A percentile compares a stretch with the other conserved stretches of the same genome.
Conservation (phyloP, 257 asterid genomes). For the Solanum arcanum region DNA sequence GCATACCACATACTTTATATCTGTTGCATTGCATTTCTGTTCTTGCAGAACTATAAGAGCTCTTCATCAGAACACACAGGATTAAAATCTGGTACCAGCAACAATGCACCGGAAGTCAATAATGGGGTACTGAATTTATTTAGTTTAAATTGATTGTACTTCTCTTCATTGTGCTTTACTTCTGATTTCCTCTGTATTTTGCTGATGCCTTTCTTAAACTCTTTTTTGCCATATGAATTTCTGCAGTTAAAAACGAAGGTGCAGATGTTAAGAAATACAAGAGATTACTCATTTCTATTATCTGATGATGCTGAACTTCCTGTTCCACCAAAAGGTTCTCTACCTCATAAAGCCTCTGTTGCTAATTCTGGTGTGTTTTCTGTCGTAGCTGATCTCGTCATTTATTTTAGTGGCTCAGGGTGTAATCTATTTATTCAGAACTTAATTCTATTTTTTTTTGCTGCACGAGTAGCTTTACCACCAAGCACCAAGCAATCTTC, state of each 20-base stretch:
- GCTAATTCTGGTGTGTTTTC: slow-evolving; percentile 49
- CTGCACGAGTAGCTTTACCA: slow-evolving; percentile 25
- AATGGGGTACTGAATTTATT: slow-evolving; percentile 38
- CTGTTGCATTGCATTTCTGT: not conserved
- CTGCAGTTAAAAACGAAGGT: slow-evolving; percentile 53
- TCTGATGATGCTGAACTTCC: slow-evolving; percentile 75
- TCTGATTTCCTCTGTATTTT: not conserved
- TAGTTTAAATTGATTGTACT: not conserved
- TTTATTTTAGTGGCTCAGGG: slow-evolving; percentile 6
- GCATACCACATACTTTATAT: not conserved
- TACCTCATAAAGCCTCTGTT: slow-evolving; percentile 27
- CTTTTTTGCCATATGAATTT: not conserved
- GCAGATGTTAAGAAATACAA: slow-evolving; percentile 57
- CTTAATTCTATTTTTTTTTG: slow-evolving; percentile 66
- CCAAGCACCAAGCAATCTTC: slow-evolving; percentile 22
- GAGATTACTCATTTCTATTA: slow-evolving; percentile 80
- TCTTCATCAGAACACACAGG: slow-evolving; percentile 26
- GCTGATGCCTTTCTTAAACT: not conserved
- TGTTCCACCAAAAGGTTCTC: slow-evolving; percentile 32
- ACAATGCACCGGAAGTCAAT: slow-evolving; percentile 23
- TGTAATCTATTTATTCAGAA: slow-evolving; percentile 16
- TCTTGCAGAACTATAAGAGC: slow-evolving; percentile 43
- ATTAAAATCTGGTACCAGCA: slow-evolving; percentile 27
- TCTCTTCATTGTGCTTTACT: not conserved
- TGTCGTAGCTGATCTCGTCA: slow-evolving; percentile 18